Evolutionary conservation across 495 filamentous ascomycete genomes (phyloP).

Genomic region (Cercophora newfieldiana): DNA sequence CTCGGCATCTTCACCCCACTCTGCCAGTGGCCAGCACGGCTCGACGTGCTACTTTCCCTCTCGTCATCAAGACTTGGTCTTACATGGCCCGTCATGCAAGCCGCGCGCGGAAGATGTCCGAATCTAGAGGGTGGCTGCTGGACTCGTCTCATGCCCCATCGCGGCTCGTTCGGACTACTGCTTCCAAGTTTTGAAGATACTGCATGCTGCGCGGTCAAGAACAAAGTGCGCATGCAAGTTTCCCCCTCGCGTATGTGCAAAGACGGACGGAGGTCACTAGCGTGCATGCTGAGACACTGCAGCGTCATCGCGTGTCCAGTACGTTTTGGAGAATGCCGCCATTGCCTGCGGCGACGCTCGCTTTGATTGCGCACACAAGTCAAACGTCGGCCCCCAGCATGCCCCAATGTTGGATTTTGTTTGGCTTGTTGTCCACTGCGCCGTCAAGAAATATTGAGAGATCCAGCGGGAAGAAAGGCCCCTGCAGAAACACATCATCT

Average conservation of each 20-base stretch:
- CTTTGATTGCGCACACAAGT: background rate
- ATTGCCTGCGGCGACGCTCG: background rate
- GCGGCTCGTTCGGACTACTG: conserved; percentile 1
- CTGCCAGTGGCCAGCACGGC: background rate
- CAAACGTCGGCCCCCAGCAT: background rate
- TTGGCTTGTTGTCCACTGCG: background rate
- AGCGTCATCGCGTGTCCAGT: conserved; percentile 7
- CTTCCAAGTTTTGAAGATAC: conserved; percentile 5
- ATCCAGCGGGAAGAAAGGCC: background rate
- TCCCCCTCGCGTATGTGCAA: background rate
- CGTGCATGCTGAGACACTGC: conserved; percentile 7
- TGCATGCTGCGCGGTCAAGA: conserved; percentile 1
- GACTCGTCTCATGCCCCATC: background rate
- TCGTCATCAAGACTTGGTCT: background rate
- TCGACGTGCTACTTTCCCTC: background rate
- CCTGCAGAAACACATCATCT: background rate
- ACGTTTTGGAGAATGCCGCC: background rate
- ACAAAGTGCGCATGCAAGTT: background rate
- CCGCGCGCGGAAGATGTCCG: background rate
- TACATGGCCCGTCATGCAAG: background rate
- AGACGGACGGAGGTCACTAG: background rate
- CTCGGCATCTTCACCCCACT: background rate
- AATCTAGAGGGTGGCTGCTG: background rate
- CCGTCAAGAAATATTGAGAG: no score
- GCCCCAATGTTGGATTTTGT: background rate